Conservation (phyloP, 164 flowering plant species). For the Cinnamomum chago region DNA sequence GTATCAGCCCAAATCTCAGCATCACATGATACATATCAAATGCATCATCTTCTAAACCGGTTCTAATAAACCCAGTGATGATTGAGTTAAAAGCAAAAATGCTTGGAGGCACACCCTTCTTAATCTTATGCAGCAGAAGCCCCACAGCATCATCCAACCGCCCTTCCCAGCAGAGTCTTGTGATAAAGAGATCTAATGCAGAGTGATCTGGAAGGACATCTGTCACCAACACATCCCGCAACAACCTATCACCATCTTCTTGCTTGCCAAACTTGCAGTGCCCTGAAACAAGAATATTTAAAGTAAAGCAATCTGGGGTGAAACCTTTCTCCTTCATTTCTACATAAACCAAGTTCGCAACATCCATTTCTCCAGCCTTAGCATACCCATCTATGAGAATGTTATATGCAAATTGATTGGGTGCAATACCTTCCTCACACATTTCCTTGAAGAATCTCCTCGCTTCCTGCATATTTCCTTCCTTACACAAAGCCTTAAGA, state of each 20-base stretch:
- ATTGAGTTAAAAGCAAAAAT: slow-evolving; percentile 72
- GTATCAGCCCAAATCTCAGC: slow-evolving; percentile 49
- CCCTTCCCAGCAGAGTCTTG: slow-evolving; percentile 77
- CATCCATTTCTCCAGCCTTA: slow-evolving; percentile 63
- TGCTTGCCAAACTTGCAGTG: slow-evolving; percentile 55
- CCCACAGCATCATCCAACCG: slow-evolving; percentile 59
- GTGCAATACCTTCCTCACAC: slow-evolving; percentile 39
- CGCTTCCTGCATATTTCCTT: slow-evolving; percentile 71
- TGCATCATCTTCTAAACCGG: slow-evolving; percentile 57
- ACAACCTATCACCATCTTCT: slow-evolving; percentile 49
- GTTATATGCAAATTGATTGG: slow-evolving; percentile 51
- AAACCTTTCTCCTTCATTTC: slow-evolving; percentile 66
- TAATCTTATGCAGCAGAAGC: slow-evolving; percentile 48
- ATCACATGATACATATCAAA: slow-evolving; percentile 51
- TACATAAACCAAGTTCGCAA: slow-evolving; percentile 49
- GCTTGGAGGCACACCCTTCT: slow-evolving; percentile 63
- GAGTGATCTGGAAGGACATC: slow-evolving; percentile 36
- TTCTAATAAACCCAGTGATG: slow-evolving; percentile 68
- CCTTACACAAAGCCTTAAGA: slow-evolving; percentile 65
- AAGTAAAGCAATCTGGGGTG: slow-evolving; percentile 64
- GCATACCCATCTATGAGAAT: slow-evolving; percentile 73
- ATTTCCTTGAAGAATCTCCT: slow-evolving; percentile 47
- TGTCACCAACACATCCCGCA: slow-evolving; percentile 38
- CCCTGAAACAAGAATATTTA: slow-evolving; percentile 66
- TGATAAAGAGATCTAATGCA: slow-evolving; percentile 45